Conservation (phyloP, 352 stramenopile species). For the Phytophthora pisi region DNA sequence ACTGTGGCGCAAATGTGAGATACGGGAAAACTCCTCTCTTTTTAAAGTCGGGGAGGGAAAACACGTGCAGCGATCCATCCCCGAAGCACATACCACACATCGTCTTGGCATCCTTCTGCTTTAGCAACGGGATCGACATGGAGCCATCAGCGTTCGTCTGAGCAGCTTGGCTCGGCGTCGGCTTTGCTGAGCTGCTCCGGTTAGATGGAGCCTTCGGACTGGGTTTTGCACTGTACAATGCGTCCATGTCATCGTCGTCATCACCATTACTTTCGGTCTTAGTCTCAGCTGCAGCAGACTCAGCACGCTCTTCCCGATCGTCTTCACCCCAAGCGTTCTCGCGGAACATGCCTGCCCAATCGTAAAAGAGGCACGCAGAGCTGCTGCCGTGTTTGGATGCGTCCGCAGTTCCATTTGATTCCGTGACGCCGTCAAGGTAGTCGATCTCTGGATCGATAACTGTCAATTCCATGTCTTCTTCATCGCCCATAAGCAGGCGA, state of each 20-base stretch:
- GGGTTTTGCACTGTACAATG: constrained; percentile 60
- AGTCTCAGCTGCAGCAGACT: constrained; percentile 12
- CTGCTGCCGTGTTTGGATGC: constrained; percentile 50
- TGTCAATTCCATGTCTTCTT: constrained; percentile 82
- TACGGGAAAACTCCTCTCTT: constrained; percentile 84
- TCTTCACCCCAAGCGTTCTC: constrained; percentile 69
- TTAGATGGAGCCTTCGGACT: constrained; percentile 30
- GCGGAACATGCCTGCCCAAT: constrained; percentile 83
- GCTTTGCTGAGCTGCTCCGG: constrained; percentile 21
- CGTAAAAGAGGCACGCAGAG: constrained; percentile 81
- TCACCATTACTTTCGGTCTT: constrained; percentile 36
- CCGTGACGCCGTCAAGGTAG: constrained; percentile 45
- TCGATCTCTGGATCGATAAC: constrained; percentile 79
- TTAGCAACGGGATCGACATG: constrained; percentile 58
- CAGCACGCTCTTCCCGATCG: constrained; percentile 41
- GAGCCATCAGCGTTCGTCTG: constrained; percentile 43
- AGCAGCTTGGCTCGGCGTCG: not conserved
- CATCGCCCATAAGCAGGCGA: constrained; percentile 80
- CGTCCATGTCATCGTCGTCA: constrained; percentile 78
- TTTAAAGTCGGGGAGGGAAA: constrained; percentile 82
- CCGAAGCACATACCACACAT: constrained; percentile 88
- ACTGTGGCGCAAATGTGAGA: constrained; percentile 80
- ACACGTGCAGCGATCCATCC: constrained; percentile 82
- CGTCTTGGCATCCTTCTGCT: constrained; percentile 63
- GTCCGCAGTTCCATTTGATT: constrained; percentile 39